phyloP scores from a whole-genome alignment of 768 basidiomycete species.

The Gymnopilus dilepis region DNA sequence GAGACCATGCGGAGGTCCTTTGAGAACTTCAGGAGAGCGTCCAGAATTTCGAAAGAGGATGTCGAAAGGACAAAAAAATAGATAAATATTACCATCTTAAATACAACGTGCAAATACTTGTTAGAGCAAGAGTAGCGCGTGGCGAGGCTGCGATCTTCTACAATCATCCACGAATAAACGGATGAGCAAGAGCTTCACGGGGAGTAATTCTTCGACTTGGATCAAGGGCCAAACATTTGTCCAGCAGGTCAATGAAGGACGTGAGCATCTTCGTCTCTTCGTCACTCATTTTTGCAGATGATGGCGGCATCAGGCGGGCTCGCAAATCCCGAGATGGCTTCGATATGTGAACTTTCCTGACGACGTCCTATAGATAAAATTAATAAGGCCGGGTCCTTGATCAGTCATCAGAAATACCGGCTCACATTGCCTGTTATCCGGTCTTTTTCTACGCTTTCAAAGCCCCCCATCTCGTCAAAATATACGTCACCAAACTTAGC shows the following conservation, averaged over 20 bases:
- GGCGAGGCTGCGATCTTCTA: neutral
- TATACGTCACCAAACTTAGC: constrained; percentile 91
- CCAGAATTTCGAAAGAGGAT: neutral
- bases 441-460: constrained; percentile 83
- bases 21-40: neutral
- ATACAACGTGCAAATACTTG: neutral
- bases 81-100: constrained; percentile 1
- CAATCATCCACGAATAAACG: constrained; percentile 74
- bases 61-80: no score
- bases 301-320: constrained; percentile 80
- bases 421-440: constrained; percentile 83
- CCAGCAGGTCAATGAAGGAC: constrained; percentile 88
- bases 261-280: constrained; percentile 83
- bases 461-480: constrained; percentile 92
- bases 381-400: neutral
- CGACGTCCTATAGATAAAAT: constrained; percentile 65
- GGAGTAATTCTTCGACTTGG: constrained; percentile 87
- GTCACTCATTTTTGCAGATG: constrained; percentile 80
- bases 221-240: constrained; percentile 89
- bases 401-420: constrained; percentile 3
- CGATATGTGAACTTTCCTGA: constrained; percentile 81
- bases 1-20: constrained; percentile 2
- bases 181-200: constrained; percentile 85
- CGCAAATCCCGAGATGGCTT: constrained; percentile 85
- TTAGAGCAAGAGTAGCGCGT: neutral